phyloP scores from a whole-genome alignment of 2,329 filamentous ascomycete species.

The Xylaria sp. region DNA sequence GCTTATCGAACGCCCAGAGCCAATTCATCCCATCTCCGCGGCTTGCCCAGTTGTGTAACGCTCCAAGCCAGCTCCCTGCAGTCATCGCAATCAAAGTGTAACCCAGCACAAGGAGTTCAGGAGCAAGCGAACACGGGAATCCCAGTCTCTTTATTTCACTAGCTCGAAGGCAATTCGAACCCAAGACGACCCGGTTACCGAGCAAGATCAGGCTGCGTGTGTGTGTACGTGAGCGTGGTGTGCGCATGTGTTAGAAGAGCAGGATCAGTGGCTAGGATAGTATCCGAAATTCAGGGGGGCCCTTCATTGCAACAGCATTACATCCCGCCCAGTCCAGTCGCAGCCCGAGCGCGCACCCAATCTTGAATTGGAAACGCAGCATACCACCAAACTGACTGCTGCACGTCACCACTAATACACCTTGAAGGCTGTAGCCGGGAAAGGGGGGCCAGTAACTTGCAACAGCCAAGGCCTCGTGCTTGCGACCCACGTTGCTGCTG shows the following conservation, averaged over 20 bases:
- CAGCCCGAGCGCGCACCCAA: constrained; percentile 27
- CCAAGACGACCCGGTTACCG: constrained; percentile 26
- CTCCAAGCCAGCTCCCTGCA: constrained; percentile 34
- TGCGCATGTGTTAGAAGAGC: neutral
- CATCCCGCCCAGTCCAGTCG: constrained; percentile 24
- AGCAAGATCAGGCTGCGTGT: constrained; percentile 22
- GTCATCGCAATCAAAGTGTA: constrained; percentile 32
- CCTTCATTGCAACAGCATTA: constrained; percentile 26
- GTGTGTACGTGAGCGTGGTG: constrained; percentile 1
- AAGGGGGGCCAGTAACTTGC: constrained; percentile 30
- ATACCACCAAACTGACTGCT: constrained; percentile 18
- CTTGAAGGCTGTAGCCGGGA: constrained; percentile 24
- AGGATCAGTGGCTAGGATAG: constrained; percentile 22
- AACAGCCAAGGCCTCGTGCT: constrained; percentile 31
- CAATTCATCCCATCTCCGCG: constrained; percentile 39
- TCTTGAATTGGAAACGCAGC: constrained; percentile 26
- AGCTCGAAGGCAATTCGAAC: constrained; percentile 27
- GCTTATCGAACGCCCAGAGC: constrained; percentile 41
- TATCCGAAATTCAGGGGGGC: constrained; percentile 30
- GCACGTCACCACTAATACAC: constrained; percentile 31
- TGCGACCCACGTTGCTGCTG: constrained; percentile 32
- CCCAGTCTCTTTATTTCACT: constrained; percentile 21
- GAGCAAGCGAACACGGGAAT: constrained; percentile 26
- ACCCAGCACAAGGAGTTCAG: constrained; percentile 29
- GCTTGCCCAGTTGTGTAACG: constrained; percentile 41